phyloP scores from a whole-genome alignment of 176 grass and related monocot genomes.

The Aechmea fasciata region DNA sequence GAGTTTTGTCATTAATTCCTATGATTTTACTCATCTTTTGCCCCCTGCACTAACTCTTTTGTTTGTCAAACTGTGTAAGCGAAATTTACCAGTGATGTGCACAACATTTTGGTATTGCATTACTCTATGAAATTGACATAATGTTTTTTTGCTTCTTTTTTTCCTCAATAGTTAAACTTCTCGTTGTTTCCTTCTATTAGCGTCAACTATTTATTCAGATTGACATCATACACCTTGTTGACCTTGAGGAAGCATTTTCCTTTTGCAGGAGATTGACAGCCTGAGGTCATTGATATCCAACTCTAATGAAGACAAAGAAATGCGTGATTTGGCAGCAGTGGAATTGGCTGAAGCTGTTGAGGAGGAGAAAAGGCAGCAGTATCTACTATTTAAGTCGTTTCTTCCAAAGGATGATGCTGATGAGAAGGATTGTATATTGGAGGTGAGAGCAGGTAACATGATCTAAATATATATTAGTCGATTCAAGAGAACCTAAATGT shows the following conservation, averaged over 20 bases:
- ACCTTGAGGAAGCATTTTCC: background rate
- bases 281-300: conserved; percentile 54
- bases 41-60: no score
- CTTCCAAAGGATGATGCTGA: conserved; percentile 96
- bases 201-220: background rate
- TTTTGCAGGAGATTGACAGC: conserved; percentile 53
- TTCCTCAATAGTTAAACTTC: no score
- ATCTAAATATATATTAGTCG: conserved; percentile 1
- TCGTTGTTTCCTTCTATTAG: background rate
- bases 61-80: no score
- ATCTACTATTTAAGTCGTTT: conserved; percentile 44
- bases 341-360: conserved; percentile 50
- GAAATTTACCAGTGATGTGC: no score
- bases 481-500: background rate
- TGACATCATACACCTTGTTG: background rate
- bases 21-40: no score
- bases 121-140: background rate
- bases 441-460: conserved; percentile 74
- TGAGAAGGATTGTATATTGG: conserved; percentile 73
- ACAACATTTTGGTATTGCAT: no score
- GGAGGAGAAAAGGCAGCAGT: conserved; percentile 45
- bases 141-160: background rate
- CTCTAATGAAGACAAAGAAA: conserved; percentile 56
- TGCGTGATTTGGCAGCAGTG: conserved; percentile 65
- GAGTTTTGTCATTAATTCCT: no score